Base-by-base conservation (phyloP, 768 basidiomycete genomes). In the Xerocomus potaroensis region DNA sequence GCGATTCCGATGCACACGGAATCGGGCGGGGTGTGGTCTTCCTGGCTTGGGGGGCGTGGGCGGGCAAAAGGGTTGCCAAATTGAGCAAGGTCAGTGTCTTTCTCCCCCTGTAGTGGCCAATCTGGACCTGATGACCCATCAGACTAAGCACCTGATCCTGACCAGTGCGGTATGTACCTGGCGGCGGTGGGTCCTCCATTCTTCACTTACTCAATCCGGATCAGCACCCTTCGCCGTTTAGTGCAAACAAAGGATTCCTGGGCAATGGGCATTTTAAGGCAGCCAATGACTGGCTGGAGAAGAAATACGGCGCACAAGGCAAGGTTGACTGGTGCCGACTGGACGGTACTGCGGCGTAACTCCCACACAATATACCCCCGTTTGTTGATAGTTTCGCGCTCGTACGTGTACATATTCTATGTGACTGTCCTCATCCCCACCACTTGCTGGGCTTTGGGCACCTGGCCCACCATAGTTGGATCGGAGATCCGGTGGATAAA, bases 11-110 rank as follows among this genome's bases (percentile, higher is more conserved):
- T 41, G 59, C 53, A 19, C 69, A 62, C 49, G 85, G 83, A 22
- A 61, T 77, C 44, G 82, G 86, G 49, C 79, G 84, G 5, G 89
- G 92, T 36, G 78, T 86, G 21, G 84, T 84, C 39, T 93, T 97
- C 64, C 76, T 97, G 57, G 89, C 89, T 7, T 96, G 93, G 92
- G 93, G 94, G 8, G 75, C 80, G 8, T 86, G 83, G 74, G 94
- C 94, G 18, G 80, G 76, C 47, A 91, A 93, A 69, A 77, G 90
- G 58, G 86, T 90, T 45, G 77, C 80, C 45, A 84, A 83, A 60
- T 70, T 94, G 29, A 79, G 81, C 67, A 80, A 80, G 73, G 91
- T 88, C 34, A 53, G 72, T 42, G 38, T 26, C 41, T 30, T 53
- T 55, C 47, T 39, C 40, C 15, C 11, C 11, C 29, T 29, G 41